These are phyloP conservation scores for Verticillium tricorpus DNA, from an alignment of 2,329 filamentous ascomycete genomes.

Conservation along the genomic window DNA sequence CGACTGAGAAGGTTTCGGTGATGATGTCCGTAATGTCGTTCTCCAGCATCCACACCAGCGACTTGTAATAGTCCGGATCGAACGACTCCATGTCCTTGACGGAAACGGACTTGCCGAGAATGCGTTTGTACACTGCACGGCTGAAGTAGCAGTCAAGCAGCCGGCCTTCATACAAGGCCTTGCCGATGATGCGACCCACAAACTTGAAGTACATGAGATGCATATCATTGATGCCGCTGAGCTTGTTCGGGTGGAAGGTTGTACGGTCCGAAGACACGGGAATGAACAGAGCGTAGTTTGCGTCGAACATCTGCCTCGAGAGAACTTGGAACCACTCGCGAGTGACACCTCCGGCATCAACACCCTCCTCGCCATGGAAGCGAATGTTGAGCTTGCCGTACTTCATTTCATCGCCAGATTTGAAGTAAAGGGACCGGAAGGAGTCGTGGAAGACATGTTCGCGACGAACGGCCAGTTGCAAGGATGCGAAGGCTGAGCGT, in stretches of 20 bases:
- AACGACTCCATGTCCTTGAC: slow-evolving; percentile 99
- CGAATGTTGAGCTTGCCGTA: slow-evolving; percentile 97
- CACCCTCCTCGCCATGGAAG: slow-evolving; percentile 95
- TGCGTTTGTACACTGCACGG: slow-evolving; percentile 95
- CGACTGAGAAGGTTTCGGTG: slow-evolving; percentile 90
- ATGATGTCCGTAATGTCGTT: slow-evolving; percentile 99
- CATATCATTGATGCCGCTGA: slow-evolving; percentile 90
- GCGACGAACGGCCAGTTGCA: slow-evolving; percentile 86
- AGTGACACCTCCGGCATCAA: slow-evolving; percentile 95
- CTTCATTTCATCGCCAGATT: slow-evolving; percentile 94
- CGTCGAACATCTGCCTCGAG: slow-evolving; percentile 96
- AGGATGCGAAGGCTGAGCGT: slow-evolving; percentile 63
- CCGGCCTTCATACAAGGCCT: slow-evolving; percentile 92
- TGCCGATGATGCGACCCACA: slow-evolving; percentile 96
- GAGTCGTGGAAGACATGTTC: slow-evolving; percentile 98
- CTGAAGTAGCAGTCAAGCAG: slow-evolving; percentile 98
- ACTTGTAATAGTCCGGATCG: slow-evolving; percentile 98
- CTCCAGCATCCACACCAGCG: slow-evolving; percentile 94
- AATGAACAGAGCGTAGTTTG: slow-evolving; percentile 93
- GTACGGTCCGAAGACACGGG: slow-evolving; percentile 96
- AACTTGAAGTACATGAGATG: slow-evolving; percentile 99
- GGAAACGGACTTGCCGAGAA: slow-evolving; percentile 89
- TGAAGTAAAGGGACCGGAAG: slow-evolving; percentile 97
- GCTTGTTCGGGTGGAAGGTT: slow-evolving; percentile 96
- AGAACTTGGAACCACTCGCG: slow-evolving; percentile 99